Base-by-base conservation (phyloP, 768 basidiomycete genomes). In the Pisolithus tinctorius region DNA sequence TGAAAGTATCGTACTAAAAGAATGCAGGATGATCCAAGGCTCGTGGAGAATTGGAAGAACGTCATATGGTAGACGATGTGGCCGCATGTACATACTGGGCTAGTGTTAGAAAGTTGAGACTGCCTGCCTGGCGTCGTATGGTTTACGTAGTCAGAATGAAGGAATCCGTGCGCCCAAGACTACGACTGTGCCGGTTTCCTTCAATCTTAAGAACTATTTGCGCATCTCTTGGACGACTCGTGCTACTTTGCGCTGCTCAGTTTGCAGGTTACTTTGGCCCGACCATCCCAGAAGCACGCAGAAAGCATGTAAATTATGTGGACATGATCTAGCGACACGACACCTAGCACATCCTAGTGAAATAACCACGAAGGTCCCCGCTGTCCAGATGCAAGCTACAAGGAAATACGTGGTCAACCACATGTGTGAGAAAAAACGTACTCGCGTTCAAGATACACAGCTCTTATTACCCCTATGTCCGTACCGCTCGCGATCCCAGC, bases 401-500 rank as follows among this genome's bases (percentile, higher is more conserved):
- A 73, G 1, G 81, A 30, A 14, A 43, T 27, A 4, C 26, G 38
- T 62, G 40, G 64, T 55, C 39, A 36, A 36, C 14, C 37, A 45
- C 16, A 36, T 16, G 25, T 25, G 48, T 23, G 38, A 51, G 5
- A 47, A 11, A 37, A 38, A 17, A 73, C 83, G 50, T 64, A 88
- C 88, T 72, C 10, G 80, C 68, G 59, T 77, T 77, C 59, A 20
- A 20, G 20, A 20, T 20, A 20, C 20, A 89, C 66, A 3, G 81
- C 83, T 50, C 88, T 78, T 49, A 91, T 79, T 49, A 86, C 71
- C 17, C 89, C 90, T 49, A 92, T 78, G 1, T 87, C 89, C 1
- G 75, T 76, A 13, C 89, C 89, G 51, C 84, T 82, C n/a, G 82
- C 84, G 58, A 92, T 90, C 13, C 89, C 89, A 47, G 76, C 79